Percentiles rank a stretch among this genome's conserved stretches.
These are phyloP conservation scores for Cyberlindnera xylosilytica DNA, from an alignment of 805 yeast genomes.

Conservation along the genomic window DNA sequence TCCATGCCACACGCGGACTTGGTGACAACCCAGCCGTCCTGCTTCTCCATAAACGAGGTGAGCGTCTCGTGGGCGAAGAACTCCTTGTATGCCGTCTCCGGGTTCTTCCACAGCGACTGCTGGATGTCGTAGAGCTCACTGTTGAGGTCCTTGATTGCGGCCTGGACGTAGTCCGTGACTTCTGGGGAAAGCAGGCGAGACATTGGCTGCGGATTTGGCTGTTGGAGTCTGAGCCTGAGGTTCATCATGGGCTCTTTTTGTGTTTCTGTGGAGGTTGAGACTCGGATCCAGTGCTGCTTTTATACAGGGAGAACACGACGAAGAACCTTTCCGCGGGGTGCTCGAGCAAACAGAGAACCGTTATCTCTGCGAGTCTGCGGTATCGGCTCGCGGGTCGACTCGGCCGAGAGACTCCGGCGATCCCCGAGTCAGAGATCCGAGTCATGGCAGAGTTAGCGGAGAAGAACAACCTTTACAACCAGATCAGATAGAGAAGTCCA, in stretches of 20 bases:
- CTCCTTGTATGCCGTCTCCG: constrained; percentile 4
- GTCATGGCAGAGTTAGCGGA: too few relatives aligned
- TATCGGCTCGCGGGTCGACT: too few relatives aligned
- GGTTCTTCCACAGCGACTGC: not conserved
- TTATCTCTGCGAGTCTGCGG: too few relatives aligned
- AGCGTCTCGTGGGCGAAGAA: constrained; percentile 6
- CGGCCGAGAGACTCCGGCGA: too few relatives aligned
- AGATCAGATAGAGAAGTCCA: too few relatives aligned
- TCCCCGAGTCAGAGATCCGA: too few relatives aligned
- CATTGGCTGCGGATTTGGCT: not conserved
- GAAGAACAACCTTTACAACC: too few relatives aligned
- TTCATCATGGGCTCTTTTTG: not conserved
- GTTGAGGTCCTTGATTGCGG: not conserved
- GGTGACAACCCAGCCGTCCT: constrained; percentile 11
- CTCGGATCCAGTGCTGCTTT: too few relatives aligned
- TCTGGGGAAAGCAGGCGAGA: not conserved
- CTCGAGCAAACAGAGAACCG: too few relatives aligned
- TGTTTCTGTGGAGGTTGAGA: too few relatives aligned
- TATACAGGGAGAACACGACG: too few relatives aligned
- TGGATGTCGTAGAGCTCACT: not conserved
- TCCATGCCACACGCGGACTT: constrained; percentile 10
- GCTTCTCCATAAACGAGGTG: constrained; percentile 11
- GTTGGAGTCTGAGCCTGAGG: not conserved
- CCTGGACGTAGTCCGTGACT: not conserved
- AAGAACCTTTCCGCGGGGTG: too few relatives aligned